These are phyloP conservation scores for Vigna mungo DNA, from an alignment of 306 rosid species.

Conservation along the genomic window DNA sequence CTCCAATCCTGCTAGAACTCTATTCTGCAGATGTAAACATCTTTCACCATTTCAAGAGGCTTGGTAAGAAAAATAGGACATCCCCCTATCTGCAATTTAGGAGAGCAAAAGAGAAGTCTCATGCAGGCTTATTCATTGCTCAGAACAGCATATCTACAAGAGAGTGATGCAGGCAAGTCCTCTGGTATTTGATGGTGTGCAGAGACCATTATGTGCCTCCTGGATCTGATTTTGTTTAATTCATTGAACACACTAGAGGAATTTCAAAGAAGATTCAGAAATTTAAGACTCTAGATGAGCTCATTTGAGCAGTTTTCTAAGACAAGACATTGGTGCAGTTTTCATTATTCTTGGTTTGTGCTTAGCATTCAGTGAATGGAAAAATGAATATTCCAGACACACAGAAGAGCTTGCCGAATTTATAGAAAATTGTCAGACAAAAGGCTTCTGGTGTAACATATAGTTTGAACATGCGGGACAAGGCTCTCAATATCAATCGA, in stretches of 20 bases:
- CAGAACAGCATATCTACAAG: not conserved
- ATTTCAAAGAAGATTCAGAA: constrained; percentile 7
- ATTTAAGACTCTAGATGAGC: constrained; percentile 20
- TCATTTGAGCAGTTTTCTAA: constrained; percentile 26
- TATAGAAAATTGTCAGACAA: constrained; percentile 3
- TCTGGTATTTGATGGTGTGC: not conserved
- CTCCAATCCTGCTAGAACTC: not conserved
- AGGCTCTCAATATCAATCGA: constrained; percentile 24
- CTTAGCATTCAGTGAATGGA: constrained; percentile 1
- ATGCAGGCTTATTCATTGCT: constrained; percentile 20
- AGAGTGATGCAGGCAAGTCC: not conserved
- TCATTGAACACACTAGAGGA: not conserved
- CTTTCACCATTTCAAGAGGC: not conserved
- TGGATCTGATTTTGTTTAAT: not conserved
- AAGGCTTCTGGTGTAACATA: constrained; percentile 8
- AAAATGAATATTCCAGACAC: not conserved
- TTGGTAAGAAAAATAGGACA: constrained; percentile 13
- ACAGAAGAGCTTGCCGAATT: constrained; percentile 18
- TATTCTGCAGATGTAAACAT: constrained; percentile 20
- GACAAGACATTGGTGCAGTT: not conserved
- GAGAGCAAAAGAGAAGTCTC: constrained; percentile 16
- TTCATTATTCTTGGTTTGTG: not conserved
- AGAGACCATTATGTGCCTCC: not conserved
- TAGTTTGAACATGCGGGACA: constrained; percentile 11
- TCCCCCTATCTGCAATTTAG: not conserved